Percentiles rank a stretch among this genome's conserved stretches.
These are phyloP conservation scores for Dendrobium chrysotoxum DNA, from an alignment of 106 monocot species.

Conservation along the genomic window DNA sequence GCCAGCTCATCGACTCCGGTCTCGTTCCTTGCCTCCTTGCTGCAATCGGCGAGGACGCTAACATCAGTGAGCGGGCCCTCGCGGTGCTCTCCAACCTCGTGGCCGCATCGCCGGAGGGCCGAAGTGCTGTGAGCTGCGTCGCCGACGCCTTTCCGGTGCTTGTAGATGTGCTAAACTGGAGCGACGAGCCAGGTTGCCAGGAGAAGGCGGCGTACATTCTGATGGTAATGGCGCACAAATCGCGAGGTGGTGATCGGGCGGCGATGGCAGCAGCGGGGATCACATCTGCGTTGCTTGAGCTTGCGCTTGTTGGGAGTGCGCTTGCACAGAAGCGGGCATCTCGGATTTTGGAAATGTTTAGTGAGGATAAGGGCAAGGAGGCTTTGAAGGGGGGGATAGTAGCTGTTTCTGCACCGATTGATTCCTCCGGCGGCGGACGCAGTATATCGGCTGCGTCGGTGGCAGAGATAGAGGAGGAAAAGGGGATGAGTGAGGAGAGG, in stretches of 20 bases:
- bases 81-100: slow-evolving; percentile 57
- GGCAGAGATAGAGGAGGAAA: slow-evolving; percentile 6
- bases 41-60: slow-evolving; percentile 46
- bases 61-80: slow-evolving; percentile 39
- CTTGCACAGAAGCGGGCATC: slow-evolving; percentile 85
- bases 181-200: slow-evolving; percentile 62
- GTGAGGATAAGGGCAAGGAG: slow-evolving; percentile 50
- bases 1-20: slow-evolving; percentile 30
- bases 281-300: slow-evolving; percentile 53
- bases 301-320: slow-evolving; percentile 57
- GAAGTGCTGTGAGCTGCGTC: slow-evolving; percentile 26
- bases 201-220: slow-evolving; percentile 75
- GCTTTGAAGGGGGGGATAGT: slow-evolving; percentile 1
- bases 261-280: slow-evolving; percentile 62
- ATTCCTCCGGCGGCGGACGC: slow-evolving; percentile 2
- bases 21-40: slow-evolving; percentile 39
- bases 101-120: slow-evolving; percentile 35
- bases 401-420: slow-evolving; percentile 12
- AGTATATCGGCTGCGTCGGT: no score
- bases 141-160: slow-evolving; percentile 38
- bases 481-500: slow-evolving; percentile 54
- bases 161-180: slow-evolving; percentile 71
- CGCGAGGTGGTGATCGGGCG: slow-evolving; percentile 17
- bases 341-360: slow-evolving; percentile 53
- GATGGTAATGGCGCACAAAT: slow-evolving; percentile 70